Conservation (phyloP, 352 stramenopile species). For the Globisporangium okanoganense region DNA sequence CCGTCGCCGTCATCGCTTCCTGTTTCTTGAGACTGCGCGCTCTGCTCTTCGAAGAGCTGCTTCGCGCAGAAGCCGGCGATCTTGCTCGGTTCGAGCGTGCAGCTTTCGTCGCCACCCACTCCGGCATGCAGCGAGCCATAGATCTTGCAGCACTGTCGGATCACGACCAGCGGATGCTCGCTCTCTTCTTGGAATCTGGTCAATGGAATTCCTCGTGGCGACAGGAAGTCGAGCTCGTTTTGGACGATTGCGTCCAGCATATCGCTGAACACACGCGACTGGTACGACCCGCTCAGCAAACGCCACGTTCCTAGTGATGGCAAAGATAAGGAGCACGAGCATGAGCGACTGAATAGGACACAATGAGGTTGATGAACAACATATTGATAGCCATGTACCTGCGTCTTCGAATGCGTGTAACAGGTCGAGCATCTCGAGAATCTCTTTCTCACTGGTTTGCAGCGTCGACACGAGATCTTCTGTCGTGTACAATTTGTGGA, state of each 20-base stretch:
- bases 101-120: no score
- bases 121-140: conserved; percentile 36
- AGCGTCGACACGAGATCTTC: conserved; percentile 53
- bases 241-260: conserved; percentile 74
- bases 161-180: conserved; percentile 42
- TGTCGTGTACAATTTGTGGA: conserved; percentile 55
- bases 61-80: conserved; percentile 71
- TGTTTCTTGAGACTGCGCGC: conserved; percentile 27
- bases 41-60: conserved; percentile 66
- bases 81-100: conserved; percentile 51
- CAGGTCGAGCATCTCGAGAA: conserved; percentile 52
- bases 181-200: conserved; percentile 28
- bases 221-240: conserved; percentile 60
- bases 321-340: neutral
- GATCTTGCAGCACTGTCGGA: conserved; percentile 69
- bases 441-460: conserved; percentile 62
- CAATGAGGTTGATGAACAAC: no score
- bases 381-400: conserved; percentile 14
- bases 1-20: conserved; percentile 24
- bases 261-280: conserved; percentile 57
- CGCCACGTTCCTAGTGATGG: conserved; percentile 39
- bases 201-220: conserved; percentile 34
- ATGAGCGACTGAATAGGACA: no score
- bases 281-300: conserved; percentile 51
- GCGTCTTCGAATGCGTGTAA: conserved; percentile 72